Conservation (phyloP, 2,329 filamentous ascomycete genomes). For the Trichoderma gracile region DNA sequence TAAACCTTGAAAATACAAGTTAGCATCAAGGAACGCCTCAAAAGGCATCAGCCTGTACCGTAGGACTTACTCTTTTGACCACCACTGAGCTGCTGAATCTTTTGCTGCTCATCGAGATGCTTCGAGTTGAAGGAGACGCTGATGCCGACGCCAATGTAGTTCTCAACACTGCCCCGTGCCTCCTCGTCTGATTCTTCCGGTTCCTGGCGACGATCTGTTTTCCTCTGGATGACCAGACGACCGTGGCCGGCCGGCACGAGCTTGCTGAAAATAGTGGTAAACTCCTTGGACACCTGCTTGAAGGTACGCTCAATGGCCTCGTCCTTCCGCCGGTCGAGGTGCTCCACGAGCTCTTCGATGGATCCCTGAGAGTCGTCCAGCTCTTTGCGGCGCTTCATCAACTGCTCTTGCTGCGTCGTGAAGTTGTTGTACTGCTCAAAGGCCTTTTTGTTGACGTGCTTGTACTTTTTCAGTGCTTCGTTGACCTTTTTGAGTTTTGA, state of each 20-base stretch:
- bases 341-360: constrained; percentile 88
- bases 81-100: constrained; percentile 94
- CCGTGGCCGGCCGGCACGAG: constrained; percentile 93
- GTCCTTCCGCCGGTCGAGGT: constrained; percentile 93
- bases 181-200: constrained; percentile 65
- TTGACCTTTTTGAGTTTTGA: constrained; percentile 84
- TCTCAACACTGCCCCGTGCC: constrained; percentile 76
- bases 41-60: constrained; percentile 26
- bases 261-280: constrained; percentile 89
- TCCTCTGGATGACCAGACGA: constrained; percentile 87
- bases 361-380: constrained; percentile 82
- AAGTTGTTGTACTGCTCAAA: constrained; percentile 99
- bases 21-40: not conserved
- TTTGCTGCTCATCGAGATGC: constrained; percentile 90
- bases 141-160: constrained; percentile 94
- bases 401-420: constrained; percentile 83
- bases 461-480: constrained; percentile 91
- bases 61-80: constrained; percentile 83
- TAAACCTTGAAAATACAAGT: constrained; percentile 59
- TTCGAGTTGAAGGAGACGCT: constrained; percentile 98
- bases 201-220: constrained; percentile 70
- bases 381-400: constrained; percentile 82
- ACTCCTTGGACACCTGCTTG: constrained; percentile 94
- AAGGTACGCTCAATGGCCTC: constrained; percentile 98
- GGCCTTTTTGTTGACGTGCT: constrained; percentile 98